Conservation (phyloP, 2,329 filamentous ascomycete species). For the Coniochaeta hoffmannii region DNA sequence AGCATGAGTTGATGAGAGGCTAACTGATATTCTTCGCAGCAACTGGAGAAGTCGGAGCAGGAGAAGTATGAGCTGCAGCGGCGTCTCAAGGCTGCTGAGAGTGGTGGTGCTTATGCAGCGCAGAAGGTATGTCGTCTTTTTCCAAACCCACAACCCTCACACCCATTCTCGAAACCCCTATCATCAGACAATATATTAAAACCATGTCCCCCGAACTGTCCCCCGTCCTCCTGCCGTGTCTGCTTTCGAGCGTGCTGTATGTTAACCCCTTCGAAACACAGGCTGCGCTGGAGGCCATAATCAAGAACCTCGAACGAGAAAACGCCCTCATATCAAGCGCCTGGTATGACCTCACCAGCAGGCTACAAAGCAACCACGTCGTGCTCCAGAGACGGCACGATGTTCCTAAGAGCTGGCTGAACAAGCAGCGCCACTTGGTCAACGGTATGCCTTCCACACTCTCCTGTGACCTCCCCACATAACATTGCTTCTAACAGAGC, state of each 20-base stretch:
- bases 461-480: neutral
- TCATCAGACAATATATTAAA: neutral
- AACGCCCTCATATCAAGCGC: conserved; percentile 74
- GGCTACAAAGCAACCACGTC: conserved; percentile 77
- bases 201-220: neutral
- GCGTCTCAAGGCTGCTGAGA: conserved; percentile 44
- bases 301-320: conserved; percentile 68
- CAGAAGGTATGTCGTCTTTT: conserved; percentile 41
- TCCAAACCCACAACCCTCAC: neutral
- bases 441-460: conserved; percentile 42
- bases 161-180: neutral
- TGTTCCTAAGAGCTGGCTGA: conserved; percentile 73
- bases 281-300: conserved; percentile 44
- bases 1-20: neutral
- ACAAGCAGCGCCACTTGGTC: conserved; percentile 70
- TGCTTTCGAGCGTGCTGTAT: neutral
- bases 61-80: conserved; percentile 49
- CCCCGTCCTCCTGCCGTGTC: neutral
- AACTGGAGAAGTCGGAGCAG: conserved; percentile 51
- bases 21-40: conserved; percentile 26
- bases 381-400: conserved; percentile 69
- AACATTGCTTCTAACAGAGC: neutral
- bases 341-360: conserved; percentile 75
- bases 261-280: conserved; percentile 17
- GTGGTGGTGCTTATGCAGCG: conserved; percentile 38